Percentiles rank a stretch among this genome's conserved stretches.
These are phyloP conservation scores for Abelmoschus esculentus DNA, from an alignment of 345 rosid species.

Conservation along the genomic window DNA sequence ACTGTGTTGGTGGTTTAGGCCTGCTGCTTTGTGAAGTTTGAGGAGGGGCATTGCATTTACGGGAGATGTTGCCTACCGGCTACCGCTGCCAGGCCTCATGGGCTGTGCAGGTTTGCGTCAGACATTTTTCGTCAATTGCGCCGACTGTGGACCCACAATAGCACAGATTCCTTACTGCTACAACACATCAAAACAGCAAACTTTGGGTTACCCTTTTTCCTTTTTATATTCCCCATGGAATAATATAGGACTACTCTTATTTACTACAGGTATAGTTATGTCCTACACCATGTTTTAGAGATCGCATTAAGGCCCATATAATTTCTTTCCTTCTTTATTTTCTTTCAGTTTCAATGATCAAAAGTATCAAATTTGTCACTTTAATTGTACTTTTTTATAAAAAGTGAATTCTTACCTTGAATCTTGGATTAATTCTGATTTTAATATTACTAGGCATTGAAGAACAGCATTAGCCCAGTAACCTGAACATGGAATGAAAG, in stretches of 20 bases:
- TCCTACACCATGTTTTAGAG: not conserved
- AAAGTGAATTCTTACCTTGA: too few species aligned
- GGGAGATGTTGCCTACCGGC: too few species aligned
- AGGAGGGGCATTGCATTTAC: too few species aligned
- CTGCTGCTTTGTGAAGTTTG: too few species aligned
- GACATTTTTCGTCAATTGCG: not conserved
- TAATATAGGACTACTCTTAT: not conserved
- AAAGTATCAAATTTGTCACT: too few species aligned
- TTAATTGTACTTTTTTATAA: too few species aligned
- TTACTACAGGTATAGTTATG: not conserved
- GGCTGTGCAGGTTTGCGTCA: not conserved
- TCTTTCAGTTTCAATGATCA: too few species aligned
- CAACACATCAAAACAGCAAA: not conserved
- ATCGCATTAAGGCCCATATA: not conserved
- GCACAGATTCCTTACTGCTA: not conserved
- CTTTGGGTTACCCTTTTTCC: not conserved
- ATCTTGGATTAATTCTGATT: too few species aligned
- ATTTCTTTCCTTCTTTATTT: not conserved
- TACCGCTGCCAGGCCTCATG: not conserved
- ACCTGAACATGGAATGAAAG: too few species aligned
- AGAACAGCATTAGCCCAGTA: too few species aligned
- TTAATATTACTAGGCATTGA: too few species aligned
- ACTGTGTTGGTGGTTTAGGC: too few species aligned
- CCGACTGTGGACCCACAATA: slow-evolving; percentile 1
- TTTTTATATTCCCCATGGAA: slow-evolving; percentile 7